Percentiles rank a stretch among this genome's conserved stretches.
These are phyloP conservation scores for Trichosporon ovoides DNA, from an alignment of 1,284 basidiomycete species.

Conservation along the genomic window DNA sequence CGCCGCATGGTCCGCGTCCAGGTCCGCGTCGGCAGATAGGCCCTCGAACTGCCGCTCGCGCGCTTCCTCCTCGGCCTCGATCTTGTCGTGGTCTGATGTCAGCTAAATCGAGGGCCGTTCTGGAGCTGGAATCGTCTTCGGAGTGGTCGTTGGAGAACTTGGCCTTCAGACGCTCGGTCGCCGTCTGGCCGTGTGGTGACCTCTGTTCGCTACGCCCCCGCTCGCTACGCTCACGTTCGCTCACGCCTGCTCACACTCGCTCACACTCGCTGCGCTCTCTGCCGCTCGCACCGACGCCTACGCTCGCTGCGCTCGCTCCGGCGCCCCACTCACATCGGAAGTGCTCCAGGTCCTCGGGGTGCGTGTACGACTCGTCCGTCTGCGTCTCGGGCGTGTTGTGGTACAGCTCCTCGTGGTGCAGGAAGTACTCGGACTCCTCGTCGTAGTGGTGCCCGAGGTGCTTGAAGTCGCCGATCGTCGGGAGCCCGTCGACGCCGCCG, in stretches of 20 bases:
- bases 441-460: conserved; percentile 64
- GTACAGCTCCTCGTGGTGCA: conserved; percentile 90
- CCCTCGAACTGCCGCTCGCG: conserved; percentile 47
- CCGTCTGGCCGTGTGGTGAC: too few species aligned
- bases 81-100: conserved; percentile 68
- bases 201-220: too few species aligned
- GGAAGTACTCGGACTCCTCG: conserved; percentile 59
- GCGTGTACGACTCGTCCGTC: conserved; percentile 87
- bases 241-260: too few species aligned
- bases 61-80: conserved; percentile 71
- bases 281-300: too few species aligned
- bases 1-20: conserved; percentile 38
- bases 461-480: conserved; percentile 84
- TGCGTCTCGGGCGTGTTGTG: conserved; percentile 95
- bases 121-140: too few species aligned
- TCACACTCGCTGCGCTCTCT: too few species aligned
- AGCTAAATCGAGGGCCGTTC: too few species aligned
- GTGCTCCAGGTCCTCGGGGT: conserved; percentile 62
- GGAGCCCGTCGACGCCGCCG: conserved; percentile 68
- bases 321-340: conserved; percentile 32
- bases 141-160: too few species aligned
- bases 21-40: conserved; percentile 34
- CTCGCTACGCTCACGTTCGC: too few species aligned
- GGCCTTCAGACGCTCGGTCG: too few species aligned
- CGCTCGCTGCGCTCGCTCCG: neutral